Evolutionary conservation across 2,329 filamentous ascomycete genomes (phyloP), one percentile per base, ranked within the genome.

Genomic region (Chaetothyriales sp.): DNA sequence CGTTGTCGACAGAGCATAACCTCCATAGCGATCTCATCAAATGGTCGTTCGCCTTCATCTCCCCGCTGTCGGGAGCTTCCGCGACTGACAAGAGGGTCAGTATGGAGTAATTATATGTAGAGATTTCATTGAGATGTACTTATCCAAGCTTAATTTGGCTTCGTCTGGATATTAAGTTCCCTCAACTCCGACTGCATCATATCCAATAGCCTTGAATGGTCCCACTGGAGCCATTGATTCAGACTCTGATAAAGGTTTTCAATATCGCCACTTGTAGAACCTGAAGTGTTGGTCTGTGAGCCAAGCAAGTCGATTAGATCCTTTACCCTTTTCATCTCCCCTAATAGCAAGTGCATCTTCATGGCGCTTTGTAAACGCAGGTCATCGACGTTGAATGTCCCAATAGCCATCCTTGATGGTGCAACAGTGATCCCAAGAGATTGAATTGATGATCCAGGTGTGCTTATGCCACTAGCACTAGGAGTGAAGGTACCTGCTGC

Each of bases 331-430:
- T 52, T 56, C 51, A 62, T 56, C 50, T 63, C 62, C 9, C 60
- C 56, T 37, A 55, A 46, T 7, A 63, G 49, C 48, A 62, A 44
- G 51, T 63, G 61, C 18, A 61, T 53, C 22, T 51, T 59, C 43
- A 63, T 44, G 5, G 59, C 58, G 5, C 54, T 49, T 43, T 63
- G 61, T 13, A 60, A 56, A 10, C 52, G 49, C 15, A 49, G 51
- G 40, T 63, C 61, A 25, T 63, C 62, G 33, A 62, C 55, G 51
- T 49, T 54, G 43, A 63, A 63, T 9, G 49, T 46, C 5, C 61
- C 61, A 22, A 63, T 55, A 18, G 56, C 53, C 51, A 62, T 59
- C 18, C 51, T 54, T 7, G 54, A 48, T 0, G 58, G 51, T 9
- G 55, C 43, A 10, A 57, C 48, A 15, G 48, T 49, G 4, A 51